Evolutionary conservation across 1,139 yeast genomes (phyloP), one percentile per base, ranked within the genome.

Genomic region (Taiozyma sp.): DNA sequence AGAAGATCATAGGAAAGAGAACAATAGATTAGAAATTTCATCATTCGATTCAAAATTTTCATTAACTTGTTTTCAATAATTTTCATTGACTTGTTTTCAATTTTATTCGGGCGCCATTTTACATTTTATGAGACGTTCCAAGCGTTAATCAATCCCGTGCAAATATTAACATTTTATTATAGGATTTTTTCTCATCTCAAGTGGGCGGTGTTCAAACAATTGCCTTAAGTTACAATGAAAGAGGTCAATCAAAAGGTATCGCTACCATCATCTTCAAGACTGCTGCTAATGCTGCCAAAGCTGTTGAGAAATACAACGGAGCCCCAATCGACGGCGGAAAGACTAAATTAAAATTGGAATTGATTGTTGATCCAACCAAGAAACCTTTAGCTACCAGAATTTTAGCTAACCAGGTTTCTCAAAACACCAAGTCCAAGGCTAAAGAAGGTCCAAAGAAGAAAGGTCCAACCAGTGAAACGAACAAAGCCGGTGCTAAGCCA

Each of bases 271-370:
- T 85, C 54, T 93, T 93, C 78, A 81, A 76, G 67, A 74, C 76
- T 54, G 71, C 80, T 54, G 83, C 84, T 56, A 77, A 79, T 67
- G 98, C 99, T 48, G 71, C 75, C 56, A 75, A 71, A 61, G 97
- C 97, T 45, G 90, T 88, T 64, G 83, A 83, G 64, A 84, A 84
- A 65, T 93, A 87, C 75, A 88, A 93, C 69, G 95, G 95, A 63
- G 95, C 96, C 41, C 91, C 97, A 63, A 88, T 93, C 63, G 99
- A 93, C 67, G 86, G 86, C 49, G 97, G 97, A 54, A 80, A 85
- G 54, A 72, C 81, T 60, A 86, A 79, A 67, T 80, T 93, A 76
- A 86, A 80, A 70, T 81, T 93, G 64, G 97, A 91, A 71, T 76
- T 93, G 66, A 81, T 93, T 60, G 78, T 91, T 65, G 97, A 92